These are phyloP conservation scores for Trametes sanguinea DNA, from an alignment of 768 basidiomycete species.

Conservation along the genomic window DNA sequence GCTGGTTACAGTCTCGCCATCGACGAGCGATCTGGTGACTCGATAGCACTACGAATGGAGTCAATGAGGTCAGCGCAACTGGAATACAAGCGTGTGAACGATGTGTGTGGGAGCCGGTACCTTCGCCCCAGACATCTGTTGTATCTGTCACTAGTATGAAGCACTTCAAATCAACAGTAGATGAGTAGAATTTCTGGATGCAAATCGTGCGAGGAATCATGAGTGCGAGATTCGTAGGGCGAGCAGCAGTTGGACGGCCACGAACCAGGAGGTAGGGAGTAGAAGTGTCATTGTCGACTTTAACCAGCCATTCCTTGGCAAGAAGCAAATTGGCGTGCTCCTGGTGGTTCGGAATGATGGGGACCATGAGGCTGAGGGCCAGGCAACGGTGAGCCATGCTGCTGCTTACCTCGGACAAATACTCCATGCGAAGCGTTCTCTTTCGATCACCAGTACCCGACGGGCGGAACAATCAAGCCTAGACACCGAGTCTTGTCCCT, in stretches of 20 bases:
- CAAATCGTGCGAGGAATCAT: neutral
- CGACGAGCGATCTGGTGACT: slow-evolving; percentile 61
- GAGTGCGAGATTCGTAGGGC: neutral
- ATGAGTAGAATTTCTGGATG: slow-evolving; percentile 64
- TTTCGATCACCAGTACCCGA: slow-evolving; percentile 12
- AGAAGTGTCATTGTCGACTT: slow-evolving; percentile 58
- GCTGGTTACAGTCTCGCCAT: slow-evolving; percentile 64
- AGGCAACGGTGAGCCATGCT: slow-evolving; percentile 33
- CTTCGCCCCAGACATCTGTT: slow-evolving; percentile 74
- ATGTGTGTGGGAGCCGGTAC: slow-evolving; percentile 37
- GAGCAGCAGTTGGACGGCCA: slow-evolving; percentile 23
- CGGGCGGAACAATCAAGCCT: neutral
- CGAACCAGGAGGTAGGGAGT: slow-evolving; percentile 74
- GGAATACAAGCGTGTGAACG: no score
- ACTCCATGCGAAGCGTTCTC: slow-evolving; percentile 15
- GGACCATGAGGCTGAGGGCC: neutral
- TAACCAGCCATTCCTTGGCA: slow-evolving; percentile 74
- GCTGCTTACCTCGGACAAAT: slow-evolving; percentile 34
- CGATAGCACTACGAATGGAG: slow-evolving; percentile 1
- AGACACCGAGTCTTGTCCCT: no score
- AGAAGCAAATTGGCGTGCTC: slow-evolving; percentile 57
- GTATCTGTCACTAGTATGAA: slow-evolving; percentile 73
- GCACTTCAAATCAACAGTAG: slow-evolving; percentile 57
- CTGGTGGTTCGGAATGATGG: slow-evolving; percentile 36
- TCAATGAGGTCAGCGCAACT: neutral